phyloP scores from a whole-genome alignment of 75 land plant species.

The Sequoiadendron giganteum region DNA sequence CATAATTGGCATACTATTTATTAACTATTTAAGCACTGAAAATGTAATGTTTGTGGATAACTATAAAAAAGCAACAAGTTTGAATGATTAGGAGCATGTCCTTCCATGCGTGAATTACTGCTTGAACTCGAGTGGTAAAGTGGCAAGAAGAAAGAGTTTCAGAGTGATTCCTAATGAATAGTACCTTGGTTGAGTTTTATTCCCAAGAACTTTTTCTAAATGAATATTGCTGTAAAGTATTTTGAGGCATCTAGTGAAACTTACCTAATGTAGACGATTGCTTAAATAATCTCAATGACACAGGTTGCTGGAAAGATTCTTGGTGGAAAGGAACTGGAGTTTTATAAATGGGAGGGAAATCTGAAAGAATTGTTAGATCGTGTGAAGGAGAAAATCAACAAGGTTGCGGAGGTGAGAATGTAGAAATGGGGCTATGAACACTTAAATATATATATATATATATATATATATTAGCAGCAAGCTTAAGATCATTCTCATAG shows the following conservation, averaged over 20 bases:
- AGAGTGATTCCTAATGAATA: background rate
- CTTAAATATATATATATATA: background rate
- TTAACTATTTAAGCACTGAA: background rate
- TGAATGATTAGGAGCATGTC: background rate
- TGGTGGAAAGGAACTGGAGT: constrained; percentile 74
- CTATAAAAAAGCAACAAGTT: background rate
- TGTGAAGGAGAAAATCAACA: constrained; percentile 84
- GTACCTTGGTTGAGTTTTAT: background rate
- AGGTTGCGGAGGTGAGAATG: constrained; percentile 79
- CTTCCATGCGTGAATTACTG: background rate
- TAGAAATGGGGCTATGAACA: background rate
- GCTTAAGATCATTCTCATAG: background rate
- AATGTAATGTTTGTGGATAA: background rate
- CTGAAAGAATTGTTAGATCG: constrained; percentile 66
- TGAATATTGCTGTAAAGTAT: background rate
- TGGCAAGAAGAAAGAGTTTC: background rate
- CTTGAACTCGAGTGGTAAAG: background rate
- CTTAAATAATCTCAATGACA: background rate
- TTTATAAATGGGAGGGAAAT: constrained; percentile 97
- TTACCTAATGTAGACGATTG: background rate
- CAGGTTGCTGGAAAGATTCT: constrained; percentile 86
- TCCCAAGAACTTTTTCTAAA: background rate
- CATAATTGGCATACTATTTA: background rate
- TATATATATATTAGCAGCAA: background rate
- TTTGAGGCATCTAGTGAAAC: background rate